These are phyloP conservation scores for Lichtheimia corymbifera DNA, from an alignment of 371 early-diverging fungal species.

Conservation along the genomic window DNA sequence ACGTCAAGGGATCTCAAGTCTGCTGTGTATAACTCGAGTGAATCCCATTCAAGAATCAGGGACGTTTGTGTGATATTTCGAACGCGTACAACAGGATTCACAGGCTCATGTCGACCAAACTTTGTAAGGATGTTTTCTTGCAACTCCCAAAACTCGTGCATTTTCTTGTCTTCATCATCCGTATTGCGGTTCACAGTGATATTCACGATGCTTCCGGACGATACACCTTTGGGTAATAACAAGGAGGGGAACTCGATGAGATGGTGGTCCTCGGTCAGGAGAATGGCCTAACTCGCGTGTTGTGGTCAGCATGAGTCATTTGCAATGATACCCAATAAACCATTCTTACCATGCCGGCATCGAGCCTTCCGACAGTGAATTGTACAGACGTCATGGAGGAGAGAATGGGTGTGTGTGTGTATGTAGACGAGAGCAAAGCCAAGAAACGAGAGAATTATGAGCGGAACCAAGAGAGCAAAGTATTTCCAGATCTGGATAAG, in stretches of 20 bases:
- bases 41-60: slow-evolving; percentile 86
- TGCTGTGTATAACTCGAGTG: slow-evolving; percentile 77
- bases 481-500: too few species aligned
- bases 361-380: slow-evolving; percentile 90
- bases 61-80: slow-evolving; percentile 87
- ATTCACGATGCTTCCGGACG: slow-evolving; percentile 92
- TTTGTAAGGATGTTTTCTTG: slow-evolving; percentile 80
- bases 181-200: slow-evolving; percentile 87
- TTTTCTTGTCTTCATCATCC: slow-evolving; percentile 78
- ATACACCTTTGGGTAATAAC: slow-evolving; percentile 89
- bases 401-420: too few species aligned
- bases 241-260: slow-evolving; percentile 96
- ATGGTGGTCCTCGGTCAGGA: slow-evolving; percentile 94
- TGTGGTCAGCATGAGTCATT: background rate
- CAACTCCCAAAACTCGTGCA: slow-evolving; percentile 79
- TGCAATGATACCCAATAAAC: background rate
- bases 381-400: slow-evolving; percentile 59
- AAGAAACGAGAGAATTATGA: too few species aligned
- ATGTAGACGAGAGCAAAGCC: too few species aligned
- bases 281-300: slow-evolving; percentile 66
- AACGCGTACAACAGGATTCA: slow-evolving; percentile 75
- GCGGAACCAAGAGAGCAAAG: too few species aligned
- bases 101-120: slow-evolving; percentile 79
- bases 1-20: slow-evolving; percentile 82
- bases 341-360: slow-evolving; percentile 78